phyloP scores from a whole-genome alignment of 345 rosid species.

The Nephelium lappaceum region DNA sequence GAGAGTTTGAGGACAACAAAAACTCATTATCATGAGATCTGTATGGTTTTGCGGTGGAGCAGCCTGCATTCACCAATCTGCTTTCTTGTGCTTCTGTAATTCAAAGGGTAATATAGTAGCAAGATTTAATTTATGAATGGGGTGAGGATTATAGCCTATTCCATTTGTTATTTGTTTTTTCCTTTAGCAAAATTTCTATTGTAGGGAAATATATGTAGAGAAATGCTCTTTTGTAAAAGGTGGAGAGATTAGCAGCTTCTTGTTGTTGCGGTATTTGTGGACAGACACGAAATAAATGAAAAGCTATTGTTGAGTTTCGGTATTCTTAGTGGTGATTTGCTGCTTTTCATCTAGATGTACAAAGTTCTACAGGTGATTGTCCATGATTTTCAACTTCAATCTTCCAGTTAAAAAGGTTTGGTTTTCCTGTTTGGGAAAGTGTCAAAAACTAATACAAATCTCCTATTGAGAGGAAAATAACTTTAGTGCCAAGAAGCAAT shows the following conservation, averaged over 20 bases:
- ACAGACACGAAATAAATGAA: background rate
- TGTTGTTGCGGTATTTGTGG: constrained; percentile 2
- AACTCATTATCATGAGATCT: constrained; percentile 25
- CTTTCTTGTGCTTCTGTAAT: constrained; percentile 7
- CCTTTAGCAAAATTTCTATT: background rate
- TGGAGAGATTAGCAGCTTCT: background rate
- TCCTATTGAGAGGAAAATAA: too few species aligned
- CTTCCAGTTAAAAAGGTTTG: background rate
- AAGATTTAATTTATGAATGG: constrained; percentile 27
- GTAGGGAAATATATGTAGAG: constrained; percentile 11
- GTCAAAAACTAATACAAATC: too few species aligned
- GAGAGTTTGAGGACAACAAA: constrained; percentile 55
- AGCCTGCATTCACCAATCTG: background rate
- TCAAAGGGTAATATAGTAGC: constrained; percentile 6
- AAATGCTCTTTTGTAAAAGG: background rate
- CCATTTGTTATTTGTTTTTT: background rate
- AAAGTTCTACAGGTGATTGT: too few species aligned
- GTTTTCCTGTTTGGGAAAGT: too few species aligned
- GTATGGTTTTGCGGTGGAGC: background rate
- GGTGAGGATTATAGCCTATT: constrained; percentile 5
- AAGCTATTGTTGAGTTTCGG: background rate
- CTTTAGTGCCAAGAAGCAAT: too few species aligned
- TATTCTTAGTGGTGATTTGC: background rate
- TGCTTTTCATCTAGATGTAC: too few species aligned
- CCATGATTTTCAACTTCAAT: too few species aligned